phyloP scores from a whole-genome alignment of 2,329 filamentous ascomycete species.

The Diaporthe sp. region DNA sequence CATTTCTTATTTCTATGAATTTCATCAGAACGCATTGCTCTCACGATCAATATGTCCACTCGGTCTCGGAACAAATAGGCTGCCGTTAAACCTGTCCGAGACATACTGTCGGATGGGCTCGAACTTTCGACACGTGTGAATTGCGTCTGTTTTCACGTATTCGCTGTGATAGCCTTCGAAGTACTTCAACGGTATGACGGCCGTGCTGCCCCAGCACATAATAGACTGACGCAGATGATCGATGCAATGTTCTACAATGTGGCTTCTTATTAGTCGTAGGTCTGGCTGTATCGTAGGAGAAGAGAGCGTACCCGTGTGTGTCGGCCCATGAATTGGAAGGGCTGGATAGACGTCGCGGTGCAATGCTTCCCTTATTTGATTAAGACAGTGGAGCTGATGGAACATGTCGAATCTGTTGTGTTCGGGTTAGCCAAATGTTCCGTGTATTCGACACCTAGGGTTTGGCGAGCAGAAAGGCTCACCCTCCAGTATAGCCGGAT shows the following conservation, averaged over 20 bases:
- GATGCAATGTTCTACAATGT: background rate
- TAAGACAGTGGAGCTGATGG: slow-evolving; percentile 1
- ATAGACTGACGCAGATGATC: slow-evolving; percentile 4
- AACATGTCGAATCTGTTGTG: slow-evolving; percentile 8
- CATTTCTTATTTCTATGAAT: too few relatives aligned
- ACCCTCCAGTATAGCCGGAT: slow-evolving; percentile 8
- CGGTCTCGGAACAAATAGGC: background rate
- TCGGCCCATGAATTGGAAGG: background rate
- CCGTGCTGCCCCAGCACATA: slow-evolving; percentile 9
- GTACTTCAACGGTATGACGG: slow-evolving; percentile 1
- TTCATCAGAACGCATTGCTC: background rate
- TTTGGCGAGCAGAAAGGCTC: background rate
- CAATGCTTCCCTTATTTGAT: slow-evolving; percentile 14
- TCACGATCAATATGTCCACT: background rate
- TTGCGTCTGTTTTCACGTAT: background rate
- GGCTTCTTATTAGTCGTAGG: background rate
- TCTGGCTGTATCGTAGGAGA: background rate
- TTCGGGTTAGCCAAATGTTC: background rate
- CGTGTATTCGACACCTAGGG: background rate
- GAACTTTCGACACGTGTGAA: slow-evolving; percentile 11
- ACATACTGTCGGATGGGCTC: background rate
- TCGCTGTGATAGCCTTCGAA: slow-evolving; percentile 3
- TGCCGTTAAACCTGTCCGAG: background rate
- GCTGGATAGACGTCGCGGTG: slow-evolving; percentile 11
- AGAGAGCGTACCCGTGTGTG: background rate